phyloP scores from a whole-genome alignment of 2,329 filamentous ascomycete genomes.

The Cadophora gregata region DNA sequence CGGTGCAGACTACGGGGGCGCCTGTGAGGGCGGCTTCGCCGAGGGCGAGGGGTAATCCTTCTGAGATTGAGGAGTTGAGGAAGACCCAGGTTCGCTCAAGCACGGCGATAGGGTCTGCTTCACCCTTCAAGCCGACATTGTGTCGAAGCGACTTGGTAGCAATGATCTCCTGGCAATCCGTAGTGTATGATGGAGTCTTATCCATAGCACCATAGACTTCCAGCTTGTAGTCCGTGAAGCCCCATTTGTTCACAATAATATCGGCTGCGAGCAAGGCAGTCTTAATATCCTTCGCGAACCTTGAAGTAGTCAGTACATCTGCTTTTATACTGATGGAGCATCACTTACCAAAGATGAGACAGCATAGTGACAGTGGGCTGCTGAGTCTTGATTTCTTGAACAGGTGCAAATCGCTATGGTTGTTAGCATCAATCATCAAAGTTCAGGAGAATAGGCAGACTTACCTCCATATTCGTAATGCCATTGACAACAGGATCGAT shows the following conservation, averaged over 20 bases:
- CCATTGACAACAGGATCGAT: constrained; percentile 68
- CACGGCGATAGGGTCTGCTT: constrained; percentile 50
- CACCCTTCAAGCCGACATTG: constrained; percentile 45
- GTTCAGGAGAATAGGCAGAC: not conserved
- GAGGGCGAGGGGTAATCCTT: constrained; percentile 60
- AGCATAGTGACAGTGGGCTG: constrained; percentile 69
- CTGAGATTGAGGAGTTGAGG: constrained; percentile 59
- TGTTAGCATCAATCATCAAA: not conserved
- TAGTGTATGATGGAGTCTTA: constrained; percentile 64
- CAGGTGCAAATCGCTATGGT: constrained; percentile 58
- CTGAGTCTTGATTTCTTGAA: constrained; percentile 62
- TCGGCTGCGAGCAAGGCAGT: constrained; percentile 67
- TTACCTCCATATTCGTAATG: constrained; percentile 58
- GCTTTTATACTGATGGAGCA: not conserved
- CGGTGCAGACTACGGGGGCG: constrained; percentile 61
- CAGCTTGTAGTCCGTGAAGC: constrained; percentile 67
- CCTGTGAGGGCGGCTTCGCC: constrained; percentile 61
- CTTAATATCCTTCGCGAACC: constrained; percentile 64
- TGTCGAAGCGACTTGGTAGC: constrained; percentile 39
- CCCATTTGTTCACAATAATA: constrained; percentile 68
- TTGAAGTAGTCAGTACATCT: constrained; percentile 8
- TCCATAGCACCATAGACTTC: constrained; percentile 69
- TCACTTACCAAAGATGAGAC: constrained; percentile 55
- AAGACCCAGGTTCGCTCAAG: constrained; percentile 41
- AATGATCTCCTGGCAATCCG: constrained; percentile 56